Percentiles rank a stretch among this genome's conserved stretches.
These are phyloP conservation scores for Begonia loranthoides DNA, from an alignment of 306 rosid genomes.

Conservation along the genomic window DNA sequence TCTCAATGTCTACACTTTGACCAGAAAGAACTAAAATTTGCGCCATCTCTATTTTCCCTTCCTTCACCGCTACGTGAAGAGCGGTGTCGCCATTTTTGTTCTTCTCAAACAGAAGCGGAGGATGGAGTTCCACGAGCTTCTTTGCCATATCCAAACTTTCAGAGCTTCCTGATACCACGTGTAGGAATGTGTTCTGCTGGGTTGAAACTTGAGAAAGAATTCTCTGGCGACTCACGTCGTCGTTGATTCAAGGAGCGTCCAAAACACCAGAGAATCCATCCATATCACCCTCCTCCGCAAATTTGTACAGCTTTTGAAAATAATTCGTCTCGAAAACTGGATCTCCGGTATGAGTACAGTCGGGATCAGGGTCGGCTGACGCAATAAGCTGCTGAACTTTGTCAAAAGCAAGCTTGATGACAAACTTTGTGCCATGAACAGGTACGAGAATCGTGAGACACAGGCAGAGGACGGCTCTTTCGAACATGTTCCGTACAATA, in stretches of 20 bases:
- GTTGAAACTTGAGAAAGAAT: conserved; percentile 8
- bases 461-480: not conserved
- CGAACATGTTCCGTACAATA: not conserved
- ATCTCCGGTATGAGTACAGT: not conserved
- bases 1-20: not conserved
- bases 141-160: not conserved
- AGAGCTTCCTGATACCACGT: conserved; percentile 3
- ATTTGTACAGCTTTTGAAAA: not conserved
- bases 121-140: not conserved
- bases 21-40: not conserved
- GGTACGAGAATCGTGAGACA: not conserved
- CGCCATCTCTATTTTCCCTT: not conserved
- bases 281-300: not conserved
- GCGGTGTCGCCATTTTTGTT: conserved; percentile 8
- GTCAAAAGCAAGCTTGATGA: not conserved
- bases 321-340: not conserved
- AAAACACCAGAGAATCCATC: not conserved
- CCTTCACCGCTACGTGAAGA: conserved; percentile 15
- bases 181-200: conserved; percentile 13
- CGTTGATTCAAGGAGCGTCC: not conserved
- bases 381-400: not conserved
- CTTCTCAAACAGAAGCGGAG: not conserved
- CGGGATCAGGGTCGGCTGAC: not conserved
- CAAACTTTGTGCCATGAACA: not conserved
- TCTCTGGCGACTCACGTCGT: not conserved